Base-by-base conservation (phyloP, 768 basidiomycete species). In the Boletus sp. region DNA sequence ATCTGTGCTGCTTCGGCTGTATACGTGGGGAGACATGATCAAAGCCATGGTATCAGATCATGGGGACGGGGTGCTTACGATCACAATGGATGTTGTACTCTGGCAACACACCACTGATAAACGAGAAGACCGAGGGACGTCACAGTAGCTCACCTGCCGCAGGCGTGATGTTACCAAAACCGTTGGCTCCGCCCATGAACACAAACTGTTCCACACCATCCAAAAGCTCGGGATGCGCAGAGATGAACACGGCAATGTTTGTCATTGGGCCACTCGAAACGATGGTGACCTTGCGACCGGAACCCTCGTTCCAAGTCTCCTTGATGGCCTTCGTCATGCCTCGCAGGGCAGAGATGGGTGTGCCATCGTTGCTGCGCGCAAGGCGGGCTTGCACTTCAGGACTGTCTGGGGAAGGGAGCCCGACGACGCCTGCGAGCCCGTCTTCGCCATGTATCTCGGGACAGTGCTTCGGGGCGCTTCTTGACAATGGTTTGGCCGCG, bases 111-210 rank as follows among this genome's bases (percentile, higher is more conserved):
- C 35, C 38, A 37, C 7, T 19, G 21, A 47, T 51, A 21, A 45
- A 15, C 15, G 29, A 38, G 23, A 50, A 39, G 33, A 23, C 30
- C 8, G 34, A 48, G n/a, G 33, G 32, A 17, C 11, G 19, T 21
- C 21, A 15, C 25, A 4, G 13, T 54, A 3, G 56, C 71, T 42
- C 53, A 83, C 84, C 83, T 62, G 90, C 90, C 11, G 83, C 85
- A 14, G 91, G 75, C 8, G 88, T 85, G 32, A 86, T 76, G 64
- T 94, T 95, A 0, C 93, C 92, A 23, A 90, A 65, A 9, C 92
- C 92, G 29, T 91, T 84, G 3, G 84, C 91, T n/a, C 93, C 93
- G 11, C 93, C 93, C 93, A 96, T 95, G 63, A 92, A 78, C 14
- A 83, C 78, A 40, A 83, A 73, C 50, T 79, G 72, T 39, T 77